These are phyloP conservation scores for Trebouxia sp. DNA, from an alignment of 139 green algal genomes.

Conservation along the genomic window DNA sequence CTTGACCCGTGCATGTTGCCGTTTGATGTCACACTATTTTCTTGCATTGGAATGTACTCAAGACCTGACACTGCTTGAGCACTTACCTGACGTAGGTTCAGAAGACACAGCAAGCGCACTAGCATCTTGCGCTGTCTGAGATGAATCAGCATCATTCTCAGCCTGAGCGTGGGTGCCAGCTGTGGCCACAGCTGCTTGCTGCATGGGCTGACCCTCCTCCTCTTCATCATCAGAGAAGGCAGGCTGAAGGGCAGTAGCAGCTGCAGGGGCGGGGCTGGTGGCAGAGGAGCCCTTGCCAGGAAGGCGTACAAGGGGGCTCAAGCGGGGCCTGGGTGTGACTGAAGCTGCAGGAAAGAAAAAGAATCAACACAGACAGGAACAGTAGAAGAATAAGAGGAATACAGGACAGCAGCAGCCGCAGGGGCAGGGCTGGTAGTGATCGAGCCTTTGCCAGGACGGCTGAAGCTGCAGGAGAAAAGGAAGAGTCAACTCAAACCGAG, in stretches of 20 bases:
- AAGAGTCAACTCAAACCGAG: too few species aligned
- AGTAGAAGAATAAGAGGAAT: too few species aligned
- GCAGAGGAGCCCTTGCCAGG: not conserved
- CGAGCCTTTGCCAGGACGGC: too few species aligned
- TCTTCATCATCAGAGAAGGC: conserved; percentile 60
- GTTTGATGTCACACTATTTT: too few species aligned
- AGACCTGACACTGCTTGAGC: too few species aligned
- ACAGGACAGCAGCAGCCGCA: too few species aligned
- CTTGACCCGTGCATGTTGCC: too few species aligned
- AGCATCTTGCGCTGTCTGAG: not conserved
- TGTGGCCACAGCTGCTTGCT: not conserved
- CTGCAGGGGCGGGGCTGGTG: conserved; percentile 26
- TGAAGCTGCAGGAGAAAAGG: too few species aligned
- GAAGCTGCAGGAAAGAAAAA: not conserved
- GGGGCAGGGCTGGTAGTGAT: too few species aligned
- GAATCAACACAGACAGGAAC: too few species aligned
- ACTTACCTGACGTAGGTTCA: not conserved
- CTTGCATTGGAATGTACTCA: too few species aligned
- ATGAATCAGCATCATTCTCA: not conserved
- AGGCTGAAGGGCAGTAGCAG: conserved; percentile 21
- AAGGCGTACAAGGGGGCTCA: not conserved
- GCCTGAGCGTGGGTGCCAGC: too few species aligned
- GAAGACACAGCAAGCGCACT: not conserved
- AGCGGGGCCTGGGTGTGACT: not conserved
- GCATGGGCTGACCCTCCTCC: not conserved